These are phyloP conservation scores for Teratosphaeria nubilosa DNA, from an alignment of 2,329 filamentous ascomycete species.

Conservation along the genomic window DNA sequence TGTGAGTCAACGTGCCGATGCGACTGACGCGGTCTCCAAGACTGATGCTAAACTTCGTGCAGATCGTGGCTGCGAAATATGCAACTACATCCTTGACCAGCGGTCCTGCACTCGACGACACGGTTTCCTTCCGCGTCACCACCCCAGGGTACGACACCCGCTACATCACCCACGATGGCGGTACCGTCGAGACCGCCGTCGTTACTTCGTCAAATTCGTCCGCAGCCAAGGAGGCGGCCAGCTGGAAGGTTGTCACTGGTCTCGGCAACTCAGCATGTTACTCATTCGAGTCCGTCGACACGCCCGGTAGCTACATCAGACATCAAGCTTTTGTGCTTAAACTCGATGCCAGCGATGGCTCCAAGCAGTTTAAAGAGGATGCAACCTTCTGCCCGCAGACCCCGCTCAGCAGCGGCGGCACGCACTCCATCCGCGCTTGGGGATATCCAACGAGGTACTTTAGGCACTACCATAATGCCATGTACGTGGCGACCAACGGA, in stretches of 20 bases:
- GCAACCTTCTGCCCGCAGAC: constrained; percentile 52
- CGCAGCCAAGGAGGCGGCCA: constrained; percentile 42
- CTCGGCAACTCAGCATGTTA: constrained; percentile 48
- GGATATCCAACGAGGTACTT: constrained; percentile 50
- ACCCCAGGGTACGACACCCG: constrained; percentile 44
- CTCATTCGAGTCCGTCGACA: constrained; percentile 52
- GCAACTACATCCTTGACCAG: constrained; percentile 38
- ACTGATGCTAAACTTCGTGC: background rate
- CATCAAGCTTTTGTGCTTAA: constrained; percentile 45
- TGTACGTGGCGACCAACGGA: constrained; percentile 44
- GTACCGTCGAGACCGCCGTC: constrained; percentile 44
- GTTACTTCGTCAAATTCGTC: constrained; percentile 42
- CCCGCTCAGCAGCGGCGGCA: constrained; percentile 41
- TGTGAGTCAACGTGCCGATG: constrained; percentile 31
- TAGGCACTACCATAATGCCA: constrained; percentile 42
- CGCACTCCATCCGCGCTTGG: constrained; percentile 46
- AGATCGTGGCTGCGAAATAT: constrained; percentile 38
- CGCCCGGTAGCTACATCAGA: constrained; percentile 48
- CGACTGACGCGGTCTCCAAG: background rate
- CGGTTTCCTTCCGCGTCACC: constrained; percentile 46
- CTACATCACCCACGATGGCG: constrained; percentile 45
- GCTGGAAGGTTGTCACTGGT: constrained; percentile 44
- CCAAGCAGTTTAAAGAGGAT: constrained; percentile 49
- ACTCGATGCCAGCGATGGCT: constrained; percentile 43
- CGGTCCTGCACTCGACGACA: constrained; percentile 40